Conservation (phyloP, 345 rosid species). For the Clausena lansium region DNA sequence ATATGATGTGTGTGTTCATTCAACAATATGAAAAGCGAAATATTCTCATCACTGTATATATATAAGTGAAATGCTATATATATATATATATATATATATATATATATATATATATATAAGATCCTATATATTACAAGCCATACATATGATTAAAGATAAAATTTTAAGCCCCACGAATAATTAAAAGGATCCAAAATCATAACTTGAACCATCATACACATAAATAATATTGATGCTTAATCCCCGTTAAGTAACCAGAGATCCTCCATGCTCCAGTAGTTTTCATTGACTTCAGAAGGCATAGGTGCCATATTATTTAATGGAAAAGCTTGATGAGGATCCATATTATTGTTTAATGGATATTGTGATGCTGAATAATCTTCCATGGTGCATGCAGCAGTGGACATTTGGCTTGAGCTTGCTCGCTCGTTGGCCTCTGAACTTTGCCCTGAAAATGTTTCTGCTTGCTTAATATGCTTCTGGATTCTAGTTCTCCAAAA, state of each 20-base stretch:
- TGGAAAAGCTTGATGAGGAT: constrained; percentile 20
- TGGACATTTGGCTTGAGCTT: constrained; percentile 46
- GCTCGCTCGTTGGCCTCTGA: constrained; percentile 44
- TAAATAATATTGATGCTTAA: background rate
- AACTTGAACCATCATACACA: background rate
- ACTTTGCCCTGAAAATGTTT: constrained; percentile 36
- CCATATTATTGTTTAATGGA: constrained; percentile 16
- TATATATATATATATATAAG: background rate
- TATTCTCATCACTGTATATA: background rate
- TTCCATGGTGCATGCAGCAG: constrained; percentile 44
- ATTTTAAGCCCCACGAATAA: background rate
- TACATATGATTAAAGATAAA: too few relatives aligned
- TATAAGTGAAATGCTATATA: background rate
- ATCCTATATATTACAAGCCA: constrained; percentile 13
- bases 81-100: background rate
- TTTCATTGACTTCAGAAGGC: constrained; percentile 46
- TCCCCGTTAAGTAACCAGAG: constrained; percentile 62
- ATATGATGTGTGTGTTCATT: background rate
- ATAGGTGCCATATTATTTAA: background rate
- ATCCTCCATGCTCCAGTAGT: constrained; percentile 83
- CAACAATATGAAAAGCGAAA: background rate
- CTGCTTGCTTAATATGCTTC: constrained; percentile 73
- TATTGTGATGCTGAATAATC: constrained; percentile 47
- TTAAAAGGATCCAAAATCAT: background rate
- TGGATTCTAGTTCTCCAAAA: constrained; percentile 97